Percentiles rank a stretch among this genome's conserved stretches.
These are phyloP conservation scores for Trichoderma simmonsii DNA, from an alignment of 2,329 filamentous ascomycete species.

Conservation along the genomic window DNA sequence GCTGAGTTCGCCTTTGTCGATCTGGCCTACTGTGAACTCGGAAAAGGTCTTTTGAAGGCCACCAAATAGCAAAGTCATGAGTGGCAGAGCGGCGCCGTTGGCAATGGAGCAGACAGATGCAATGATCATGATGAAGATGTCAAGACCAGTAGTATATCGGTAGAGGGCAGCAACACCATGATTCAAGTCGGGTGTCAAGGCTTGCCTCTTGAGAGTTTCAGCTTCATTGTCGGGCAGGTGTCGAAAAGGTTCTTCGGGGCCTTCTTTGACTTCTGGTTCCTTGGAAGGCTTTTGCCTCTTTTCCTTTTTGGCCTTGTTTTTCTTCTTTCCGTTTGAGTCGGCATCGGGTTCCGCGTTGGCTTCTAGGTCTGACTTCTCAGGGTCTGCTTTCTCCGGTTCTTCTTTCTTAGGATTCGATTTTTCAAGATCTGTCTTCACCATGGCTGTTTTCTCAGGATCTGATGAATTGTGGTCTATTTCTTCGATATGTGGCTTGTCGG, in stretches of 20 bases:
- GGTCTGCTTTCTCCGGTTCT: not conserved
- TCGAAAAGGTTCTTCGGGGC: constrained; percentile 52
- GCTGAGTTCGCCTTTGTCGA: constrained; percentile 55
- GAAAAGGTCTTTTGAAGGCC: constrained; percentile 71
- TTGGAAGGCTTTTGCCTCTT: not conserved
- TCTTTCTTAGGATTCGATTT: not conserved
- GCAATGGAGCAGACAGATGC: constrained; percentile 64
- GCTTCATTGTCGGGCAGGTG: constrained; percentile 66
- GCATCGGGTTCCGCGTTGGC: not conserved
- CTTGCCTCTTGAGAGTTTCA: constrained; percentile 64
- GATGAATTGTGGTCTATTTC: not conserved
- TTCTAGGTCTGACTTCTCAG: not conserved
- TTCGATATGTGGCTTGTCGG: not conserved
- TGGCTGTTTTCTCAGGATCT: not conserved
- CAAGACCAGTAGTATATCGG: constrained; percentile 65
- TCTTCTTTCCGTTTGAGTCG: not conserved
- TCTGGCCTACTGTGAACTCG: constrained; percentile 38
- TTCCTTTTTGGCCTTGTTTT: constrained; percentile 11
- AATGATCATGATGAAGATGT: constrained; percentile 61
- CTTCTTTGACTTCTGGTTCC: constrained; percentile 28
- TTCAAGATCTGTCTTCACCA: not conserved
- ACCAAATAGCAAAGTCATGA: constrained; percentile 82
- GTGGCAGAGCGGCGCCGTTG: constrained; percentile 70
- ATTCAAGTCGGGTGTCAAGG: constrained; percentile 61
- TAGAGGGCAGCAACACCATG: constrained; percentile 64